Conservation (phyloP, 331 rosid genomes). For the Cydonia oblonga region DNA sequence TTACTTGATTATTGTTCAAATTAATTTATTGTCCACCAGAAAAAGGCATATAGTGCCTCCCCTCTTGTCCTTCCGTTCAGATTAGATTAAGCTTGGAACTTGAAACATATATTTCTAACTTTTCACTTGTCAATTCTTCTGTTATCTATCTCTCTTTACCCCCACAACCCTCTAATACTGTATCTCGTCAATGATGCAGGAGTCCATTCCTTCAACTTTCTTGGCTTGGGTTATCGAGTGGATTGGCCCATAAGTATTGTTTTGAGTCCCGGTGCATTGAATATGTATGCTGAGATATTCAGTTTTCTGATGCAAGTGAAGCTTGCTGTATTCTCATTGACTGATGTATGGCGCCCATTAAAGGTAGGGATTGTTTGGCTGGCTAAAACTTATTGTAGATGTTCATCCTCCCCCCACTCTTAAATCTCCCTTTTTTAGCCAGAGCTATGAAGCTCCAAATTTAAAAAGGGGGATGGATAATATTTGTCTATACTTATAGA, state of each 20-base stretch:
- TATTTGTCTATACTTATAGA: background rate
- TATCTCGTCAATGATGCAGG: constrained; percentile 45
- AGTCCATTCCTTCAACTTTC: constrained; percentile 76
- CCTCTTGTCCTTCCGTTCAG: background rate
- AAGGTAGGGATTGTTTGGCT: constrained; percentile 49
- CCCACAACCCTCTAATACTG: constrained; percentile 3
- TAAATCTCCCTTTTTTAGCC: background rate
- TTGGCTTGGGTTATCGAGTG: constrained; percentile 88
- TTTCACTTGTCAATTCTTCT: background rate
- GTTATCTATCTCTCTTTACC: background rate
- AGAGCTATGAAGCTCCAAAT: background rate
- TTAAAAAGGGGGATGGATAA: background rate
- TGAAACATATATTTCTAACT: background rate
- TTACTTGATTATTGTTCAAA: background rate
- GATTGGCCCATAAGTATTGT: constrained; percentile 87
- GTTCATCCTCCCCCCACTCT: background rate
- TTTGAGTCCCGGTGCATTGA: constrained; percentile 69
- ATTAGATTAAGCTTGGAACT: background rate
- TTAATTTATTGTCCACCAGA: background rate
- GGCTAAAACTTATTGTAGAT: background rate
- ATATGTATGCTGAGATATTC: constrained; percentile 78
- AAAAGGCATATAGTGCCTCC: background rate
- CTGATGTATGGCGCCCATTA: constrained; percentile 74
- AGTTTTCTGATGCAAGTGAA: constrained; percentile 90
- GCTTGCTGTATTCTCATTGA: constrained; percentile 71